phyloP scores from a whole-genome alignment of 176 grass and related monocot species.

The Cymbopogon citratus region DNA sequence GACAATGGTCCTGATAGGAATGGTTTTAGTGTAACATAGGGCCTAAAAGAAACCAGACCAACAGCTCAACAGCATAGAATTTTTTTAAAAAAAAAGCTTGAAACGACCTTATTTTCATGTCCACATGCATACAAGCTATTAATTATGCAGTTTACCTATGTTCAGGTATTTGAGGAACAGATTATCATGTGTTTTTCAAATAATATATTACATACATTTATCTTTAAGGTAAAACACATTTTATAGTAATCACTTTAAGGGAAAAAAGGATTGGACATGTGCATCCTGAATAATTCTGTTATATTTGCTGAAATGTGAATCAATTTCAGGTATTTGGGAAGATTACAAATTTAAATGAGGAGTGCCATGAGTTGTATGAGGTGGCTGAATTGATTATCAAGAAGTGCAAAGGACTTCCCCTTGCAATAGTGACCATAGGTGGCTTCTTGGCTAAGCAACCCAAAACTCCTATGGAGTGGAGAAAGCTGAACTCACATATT shows the following conservation, averaged over 20 bases:
- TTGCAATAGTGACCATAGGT: not conserved
- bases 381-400: not conserved
- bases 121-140: not conserved
- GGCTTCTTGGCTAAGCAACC: not conserved
- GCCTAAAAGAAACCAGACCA: not conserved
- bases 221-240: not conserved
- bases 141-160: not conserved
- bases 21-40: not conserved
- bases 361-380: not conserved
- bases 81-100: not conserved
- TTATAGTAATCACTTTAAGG: not conserved
- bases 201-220: not conserved
- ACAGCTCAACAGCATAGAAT: not conserved
- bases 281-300: no score
- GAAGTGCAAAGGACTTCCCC: constrained; percentile 1
- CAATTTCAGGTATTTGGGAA: not conserved
- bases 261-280: no score
- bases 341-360: not conserved
- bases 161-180: not conserved
- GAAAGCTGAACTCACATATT: not conserved
- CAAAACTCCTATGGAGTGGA: not conserved
- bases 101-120: not conserved
- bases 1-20: not conserved
- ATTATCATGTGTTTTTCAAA: not conserved
- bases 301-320: not conserved